Evolutionary conservation across 768 basidiomycete genomes (phyloP), one percentile per base, ranked within the genome.

Genomic region (Tricholoma saponaceum): DNA sequence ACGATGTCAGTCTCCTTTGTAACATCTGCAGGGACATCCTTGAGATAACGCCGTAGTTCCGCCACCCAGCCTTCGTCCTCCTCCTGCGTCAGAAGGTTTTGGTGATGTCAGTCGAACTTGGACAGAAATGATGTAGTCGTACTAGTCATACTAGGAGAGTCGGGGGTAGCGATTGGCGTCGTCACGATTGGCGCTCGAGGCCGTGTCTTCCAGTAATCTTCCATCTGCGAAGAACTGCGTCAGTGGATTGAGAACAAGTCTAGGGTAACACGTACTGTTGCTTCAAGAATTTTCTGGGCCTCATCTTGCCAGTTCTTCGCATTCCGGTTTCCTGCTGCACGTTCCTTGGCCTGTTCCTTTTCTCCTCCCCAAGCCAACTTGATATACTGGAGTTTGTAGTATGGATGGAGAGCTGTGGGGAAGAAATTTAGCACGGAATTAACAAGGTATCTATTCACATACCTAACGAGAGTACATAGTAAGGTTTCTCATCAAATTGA

Each of bases 181-280:
- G 52, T 56, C 14, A 61, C 55, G n/a, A 28, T 51, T 23, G 44
- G 84, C 85, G 20, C 81, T 84, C 18, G 76, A 92, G 18, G 41
- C 41, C 5, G 7, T 20, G 18, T 20, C 18, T 43, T 43, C 41
- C 18, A 43, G 18, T 43, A 43, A 7, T 43, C 41, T 20, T 43
- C 41, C 41, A 43, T 43, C 41, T 39, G 37, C 37, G 14, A 39
- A 39, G 37, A 39, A 39, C 13, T 8, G 37, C 14, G 37, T 39
- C 14, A 16, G 37, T 16, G 13, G 37, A 35, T 35, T 39, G 37
- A 39, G 37, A 39, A 39, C 35, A 16, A 39, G 13, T 39, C 37
- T 39, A 39, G 37, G 37, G 37, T 39, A 8, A 39, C 37, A 39
- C 37, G 6, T 39, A 39, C 37, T 16, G 7, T 20, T 43, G n/a